These are phyloP conservation scores for Monilinia polystroma DNA, from an alignment of 2,329 filamentous ascomycete species.

Conservation along the genomic window DNA sequence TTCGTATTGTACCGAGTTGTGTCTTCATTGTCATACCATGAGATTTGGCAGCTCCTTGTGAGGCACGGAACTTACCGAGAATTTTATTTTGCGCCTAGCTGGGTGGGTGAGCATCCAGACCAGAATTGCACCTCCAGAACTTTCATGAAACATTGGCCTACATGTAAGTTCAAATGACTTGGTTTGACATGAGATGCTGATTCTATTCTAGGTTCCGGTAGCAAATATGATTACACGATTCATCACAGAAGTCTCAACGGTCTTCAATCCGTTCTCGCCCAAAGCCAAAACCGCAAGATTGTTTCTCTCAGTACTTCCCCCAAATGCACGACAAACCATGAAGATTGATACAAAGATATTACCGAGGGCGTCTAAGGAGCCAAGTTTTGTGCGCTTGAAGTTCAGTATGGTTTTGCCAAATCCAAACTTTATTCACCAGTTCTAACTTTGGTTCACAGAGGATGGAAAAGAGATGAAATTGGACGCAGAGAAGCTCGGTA, in stretches of 20 bases:
- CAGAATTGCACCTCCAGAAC: slow-evolving; percentile 11
- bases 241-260: slow-evolving; percentile 78
- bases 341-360: slow-evolving; percentile 76
- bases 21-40: slow-evolving; percentile 3
- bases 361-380: slow-evolving; percentile 65
- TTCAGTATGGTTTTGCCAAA: slow-evolving; percentile 64
- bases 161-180: slow-evolving; percentile 11
- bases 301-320: slow-evolving; percentile 81
- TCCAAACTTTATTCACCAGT: not conserved
- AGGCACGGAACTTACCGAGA: slow-evolving; percentile 16
- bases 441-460: slow-evolving; percentile 54
- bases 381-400: slow-evolving; percentile 70
- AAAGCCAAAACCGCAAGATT: slow-evolving; percentile 79
- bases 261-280: slow-evolving; percentile 88
- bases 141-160: slow-evolving; percentile 1
- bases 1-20: not conserved
- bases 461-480: slow-evolving; percentile 89
- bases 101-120: slow-evolving; percentile 5
- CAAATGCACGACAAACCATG: slow-evolving; percentile 74
- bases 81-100: slow-evolving; percentile 15
- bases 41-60: slow-evolving; percentile 5
- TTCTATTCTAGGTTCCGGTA: not conserved
- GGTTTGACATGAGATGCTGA: not conserved
- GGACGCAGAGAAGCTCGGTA: slow-evolving; percentile 75
- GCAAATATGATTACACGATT: slow-evolving; percentile 77